phyloP scores from a whole-genome alignment of 495 filamentous ascomycete genomes.

The Cercophora samala region DNA sequence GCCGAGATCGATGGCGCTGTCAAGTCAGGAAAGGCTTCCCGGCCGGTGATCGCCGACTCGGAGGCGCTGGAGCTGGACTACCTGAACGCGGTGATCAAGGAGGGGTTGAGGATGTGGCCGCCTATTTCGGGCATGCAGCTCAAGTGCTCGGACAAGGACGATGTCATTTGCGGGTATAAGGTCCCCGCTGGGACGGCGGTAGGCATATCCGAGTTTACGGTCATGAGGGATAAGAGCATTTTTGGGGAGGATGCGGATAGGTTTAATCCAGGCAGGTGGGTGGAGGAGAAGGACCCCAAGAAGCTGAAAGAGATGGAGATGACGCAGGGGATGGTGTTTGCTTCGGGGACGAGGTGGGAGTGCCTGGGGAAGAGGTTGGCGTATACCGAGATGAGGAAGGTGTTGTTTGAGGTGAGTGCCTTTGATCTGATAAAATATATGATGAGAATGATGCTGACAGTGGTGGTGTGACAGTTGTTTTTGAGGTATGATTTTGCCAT shows the following conservation, averaged over 20 bases:
- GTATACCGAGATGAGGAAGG: slow-evolving; percentile 53
- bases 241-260: slow-evolving; percentile 49
- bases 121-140: slow-evolving; percentile 36
- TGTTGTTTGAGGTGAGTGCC: slow-evolving; percentile 47
- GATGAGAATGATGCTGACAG: neutral
- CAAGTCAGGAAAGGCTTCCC: neutral
- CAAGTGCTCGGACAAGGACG: slow-evolving; percentile 21
- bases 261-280: slow-evolving; percentile 43
- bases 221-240: slow-evolving; percentile 49
- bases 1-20: neutral
- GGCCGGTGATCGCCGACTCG: slow-evolving; percentile 8
- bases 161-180: slow-evolving; percentile 18
- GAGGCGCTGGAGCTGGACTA: slow-evolving; percentile 41
- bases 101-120: slow-evolving; percentile 45
- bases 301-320: slow-evolving; percentile 48
- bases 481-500: slow-evolving; percentile 46
- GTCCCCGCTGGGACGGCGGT: slow-evolving; percentile 23
- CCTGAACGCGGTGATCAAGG: slow-evolving; percentile 46
- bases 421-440: neutral
- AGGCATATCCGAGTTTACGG: slow-evolving; percentile 22
- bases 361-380: slow-evolving; percentile 57
- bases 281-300: slow-evolving; percentile 42
- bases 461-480: neutral
- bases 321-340: slow-evolving; percentile 51
- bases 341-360: slow-evolving; percentile 47